Percentiles rank a stretch among this genome's conserved stretches.
Evolutionary conservation across 805 yeast genomes (phyloP).

Genomic region (Lachancea quebecensis): DNA sequence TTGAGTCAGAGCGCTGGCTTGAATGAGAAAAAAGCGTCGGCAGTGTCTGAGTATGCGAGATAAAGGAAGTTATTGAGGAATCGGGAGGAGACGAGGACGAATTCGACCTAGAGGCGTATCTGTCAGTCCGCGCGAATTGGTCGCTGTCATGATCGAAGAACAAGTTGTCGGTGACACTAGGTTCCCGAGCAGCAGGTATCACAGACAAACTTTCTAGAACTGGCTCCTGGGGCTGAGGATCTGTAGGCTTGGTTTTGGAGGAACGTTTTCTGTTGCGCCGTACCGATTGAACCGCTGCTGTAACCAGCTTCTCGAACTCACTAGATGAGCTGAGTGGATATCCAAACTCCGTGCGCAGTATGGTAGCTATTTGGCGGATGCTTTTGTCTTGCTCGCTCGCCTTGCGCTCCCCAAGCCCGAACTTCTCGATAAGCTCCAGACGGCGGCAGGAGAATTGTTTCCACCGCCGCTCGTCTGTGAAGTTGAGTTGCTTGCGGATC

Average conservation of each 20-base stretch:
- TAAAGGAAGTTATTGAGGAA: background rate
- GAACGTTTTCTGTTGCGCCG: slow-evolving; percentile 78
- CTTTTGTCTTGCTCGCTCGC: slow-evolving; percentile 90
- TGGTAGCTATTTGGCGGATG: slow-evolving; percentile 69
- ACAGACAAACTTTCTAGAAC: too few relatives aligned
- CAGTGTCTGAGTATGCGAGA: background rate
- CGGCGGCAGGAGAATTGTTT: slow-evolving; percentile 85
- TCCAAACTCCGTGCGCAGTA: slow-evolving; percentile 70
- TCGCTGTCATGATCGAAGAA: slow-evolving; percentile 2
- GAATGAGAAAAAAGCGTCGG: background rate
- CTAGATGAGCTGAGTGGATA: slow-evolving; percentile 49
- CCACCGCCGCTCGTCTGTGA: slow-evolving; percentile 81
- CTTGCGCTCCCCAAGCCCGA: slow-evolving; percentile 53
- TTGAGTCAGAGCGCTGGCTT: background rate
- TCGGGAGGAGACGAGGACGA: background rate
- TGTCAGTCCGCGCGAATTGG: too few relatives aligned
- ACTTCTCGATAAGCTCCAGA: slow-evolving; percentile 77
- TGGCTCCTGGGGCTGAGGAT: too few relatives aligned
- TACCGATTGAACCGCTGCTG: slow-evolving; percentile 91
- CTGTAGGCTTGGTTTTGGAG: slow-evolving; percentile 28
- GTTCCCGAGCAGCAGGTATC: background rate
- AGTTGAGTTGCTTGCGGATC: slow-evolving; percentile 50
- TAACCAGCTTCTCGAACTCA: slow-evolving; percentile 83
- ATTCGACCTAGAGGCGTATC: background rate
- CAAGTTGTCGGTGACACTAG: slow-evolving; percentile 6